These are phyloP conservation scores for Malassezia restricta DNA, from an alignment of 1,284 basidiomycete genomes.

Conservation along the genomic window DNA sequence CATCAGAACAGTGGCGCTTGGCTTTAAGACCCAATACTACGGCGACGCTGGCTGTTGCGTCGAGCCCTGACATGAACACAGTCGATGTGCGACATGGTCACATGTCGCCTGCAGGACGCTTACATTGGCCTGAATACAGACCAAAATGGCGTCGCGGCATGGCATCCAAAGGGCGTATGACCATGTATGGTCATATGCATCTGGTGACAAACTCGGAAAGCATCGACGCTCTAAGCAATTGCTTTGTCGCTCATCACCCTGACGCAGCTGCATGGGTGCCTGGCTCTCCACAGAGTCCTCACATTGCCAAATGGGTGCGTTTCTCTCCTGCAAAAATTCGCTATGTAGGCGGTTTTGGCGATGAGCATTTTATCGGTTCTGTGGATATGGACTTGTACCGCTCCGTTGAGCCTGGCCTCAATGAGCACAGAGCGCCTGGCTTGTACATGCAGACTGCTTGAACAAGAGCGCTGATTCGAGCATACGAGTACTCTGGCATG, in stretches of 20 bases:
- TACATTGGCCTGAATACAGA: slow-evolving; percentile 24
- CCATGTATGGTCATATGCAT: slow-evolving; percentile 35
- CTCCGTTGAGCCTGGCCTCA: neutral
- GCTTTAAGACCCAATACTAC: slow-evolving; percentile 23
- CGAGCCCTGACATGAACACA: slow-evolving; percentile 22
- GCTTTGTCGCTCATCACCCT: slow-evolving; percentile 28
- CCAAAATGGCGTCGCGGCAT: slow-evolving; percentile 39
- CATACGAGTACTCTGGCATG: too few species aligned
- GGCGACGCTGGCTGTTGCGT: slow-evolving; percentile 27
- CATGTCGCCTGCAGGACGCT: neutral
- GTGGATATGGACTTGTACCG: slow-evolving; percentile 22
- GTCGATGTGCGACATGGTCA: slow-evolving; percentile 28
- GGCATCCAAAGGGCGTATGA: slow-evolving; percentile 36
- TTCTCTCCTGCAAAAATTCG: slow-evolving; percentile 31
- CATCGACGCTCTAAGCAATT: slow-evolving; percentile 8
- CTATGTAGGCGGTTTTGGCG: slow-evolving; percentile 42
- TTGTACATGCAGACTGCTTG: too few species aligned
- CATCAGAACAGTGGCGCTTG: slow-evolving; percentile 37
- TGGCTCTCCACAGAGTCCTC: slow-evolving; percentile 27
- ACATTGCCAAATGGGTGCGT: slow-evolving; percentile 32
- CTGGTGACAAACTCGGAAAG: slow-evolving; percentile 13
- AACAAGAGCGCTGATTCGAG: too few species aligned
- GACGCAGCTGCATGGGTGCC: slow-evolving; percentile 37
- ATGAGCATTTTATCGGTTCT: slow-evolving; percentile 43
- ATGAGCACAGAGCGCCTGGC: neutral